Evolutionary conservation across 2,329 filamentous ascomycete species (phyloP), one percentile per base, ranked within the genome.

Genomic region (Dothistroma septosporum): DNA sequence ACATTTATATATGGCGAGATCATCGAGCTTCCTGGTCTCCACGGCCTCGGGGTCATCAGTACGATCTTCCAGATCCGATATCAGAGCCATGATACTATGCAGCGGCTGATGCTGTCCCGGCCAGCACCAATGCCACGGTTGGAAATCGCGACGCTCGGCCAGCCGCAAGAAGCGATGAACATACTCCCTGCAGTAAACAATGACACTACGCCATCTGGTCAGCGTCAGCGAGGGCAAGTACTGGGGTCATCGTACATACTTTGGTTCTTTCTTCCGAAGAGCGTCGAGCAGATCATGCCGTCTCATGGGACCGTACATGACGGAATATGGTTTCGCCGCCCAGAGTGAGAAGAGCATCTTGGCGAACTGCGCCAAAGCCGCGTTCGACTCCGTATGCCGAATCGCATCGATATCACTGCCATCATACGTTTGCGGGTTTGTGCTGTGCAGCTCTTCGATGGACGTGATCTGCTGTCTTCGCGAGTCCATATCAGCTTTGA

Each of bases 91-190:
- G 35, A 69, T 66, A 55, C 65, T 66, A 56, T 69, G 67, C 21
- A 69, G 31, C 16, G 67, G 67, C 44, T 69, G 67, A 58, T 69
- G 67, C 54, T 66, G 66, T 12, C 66, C 65, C 16, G 62, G 64
- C 65, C 63, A 67, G 47, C 61, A 64, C 65, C 65, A 67, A 61
- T 67, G 65, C 65, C 65, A 67, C 12, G 65, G 65, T 50, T 67
- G 65, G 11, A 67, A 66, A 31, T 67, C 64, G n/a, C 61, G 58
- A 19, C 62, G 57, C 48, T 68, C 61, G 24, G 66, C 60, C 12
- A 66, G 59, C 24, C 63, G 49, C 7, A 66, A 58, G 59, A 68
- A 68, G 28, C 61, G 63, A 49, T 68, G 60, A 22, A 68, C 61
- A 55, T 65, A 67, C 50, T 64, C 61, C 31, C 64, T 57, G 57